These are phyloP conservation scores for Wickerhamomyces sp. DNA, from an alignment of 1,139 yeast genomes.

Conservation along the genomic window DNA sequence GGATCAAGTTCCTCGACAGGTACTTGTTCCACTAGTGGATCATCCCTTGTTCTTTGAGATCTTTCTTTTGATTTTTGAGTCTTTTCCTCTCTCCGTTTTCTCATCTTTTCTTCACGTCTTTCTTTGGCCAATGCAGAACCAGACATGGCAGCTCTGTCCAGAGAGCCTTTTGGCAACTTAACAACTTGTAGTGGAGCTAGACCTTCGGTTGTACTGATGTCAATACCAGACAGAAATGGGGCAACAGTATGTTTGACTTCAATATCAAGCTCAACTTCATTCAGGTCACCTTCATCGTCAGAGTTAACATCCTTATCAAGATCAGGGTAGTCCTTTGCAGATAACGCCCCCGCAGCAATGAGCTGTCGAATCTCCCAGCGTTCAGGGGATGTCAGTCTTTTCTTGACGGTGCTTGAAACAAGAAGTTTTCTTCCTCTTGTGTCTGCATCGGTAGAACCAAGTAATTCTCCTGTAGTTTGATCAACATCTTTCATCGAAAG, in stretches of 20 bases:
- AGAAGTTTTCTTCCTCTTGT: conserved; percentile 25
- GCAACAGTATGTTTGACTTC: conserved; percentile 72
- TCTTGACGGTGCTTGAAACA: conserved; percentile 22
- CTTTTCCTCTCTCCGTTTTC: conserved; percentile 45
- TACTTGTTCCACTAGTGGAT: conserved; percentile 23
- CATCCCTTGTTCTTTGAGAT: conserved; percentile 14
- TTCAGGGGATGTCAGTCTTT: conserved; percentile 76
- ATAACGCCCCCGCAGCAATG: conserved; percentile 72
- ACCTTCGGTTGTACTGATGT: conserved; percentile 28
- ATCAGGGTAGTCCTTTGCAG: conserved; percentile 70
- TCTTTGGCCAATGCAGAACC: conserved; percentile 71
- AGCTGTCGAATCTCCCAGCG: conserved; percentile 86
- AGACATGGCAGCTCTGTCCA: conserved; percentile 67
- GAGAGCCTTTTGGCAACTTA: conserved; percentile 73
- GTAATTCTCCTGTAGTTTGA: conserved; percentile 58
- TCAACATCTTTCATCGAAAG: conserved; percentile 73
- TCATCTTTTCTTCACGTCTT: conserved; percentile 52
- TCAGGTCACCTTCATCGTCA: conserved; percentile 32
- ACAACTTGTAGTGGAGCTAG: conserved; percentile 53
- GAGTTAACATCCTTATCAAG: conserved; percentile 44
- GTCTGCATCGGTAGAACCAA: conserved; percentile 6
- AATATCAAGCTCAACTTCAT: conserved; percentile 56
- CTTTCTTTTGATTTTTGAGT: conserved; percentile 14
- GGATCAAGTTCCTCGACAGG: conserved; percentile 25
- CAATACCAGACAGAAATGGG: conserved; percentile 55